Evolutionary conservation across 495 filamentous ascomycete genomes (phyloP), one percentile per base, ranked within the genome.

Genomic region (Penicillium robsamsonii): DNA sequence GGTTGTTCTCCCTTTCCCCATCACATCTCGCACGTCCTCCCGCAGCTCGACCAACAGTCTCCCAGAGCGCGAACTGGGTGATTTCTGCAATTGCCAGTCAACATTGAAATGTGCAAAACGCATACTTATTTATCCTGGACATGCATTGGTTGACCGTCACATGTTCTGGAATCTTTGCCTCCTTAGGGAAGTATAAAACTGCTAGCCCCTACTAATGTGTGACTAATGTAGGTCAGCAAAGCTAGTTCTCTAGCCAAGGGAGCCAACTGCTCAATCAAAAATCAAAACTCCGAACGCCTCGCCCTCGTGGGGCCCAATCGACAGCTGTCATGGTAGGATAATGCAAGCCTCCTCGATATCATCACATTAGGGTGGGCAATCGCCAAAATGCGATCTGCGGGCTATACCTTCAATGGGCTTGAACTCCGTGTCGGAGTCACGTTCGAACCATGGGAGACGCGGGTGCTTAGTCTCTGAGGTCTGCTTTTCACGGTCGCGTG

Each of bases 341-440:
- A 58, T 68, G 62, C 65, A 68, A 66, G 65, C 60, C 62, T 31
- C 43, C 53, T 65, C 62, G 50, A 58, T 58, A 63, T 50, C 54
- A 67, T 67, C 64, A 67, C 64, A 61, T 40, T 40, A 41, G 17
- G 50, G 48, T 44, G 51, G 46, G 40, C 46, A 43, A 43, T 38
- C 25, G 40, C 11, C 8, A 30, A 51, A 48, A 33, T 56, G 46
- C 50, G 65, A 67, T 65, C 65, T 53, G 59, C 62, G 56, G 51
- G 24, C 55, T n/a, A 50, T 24, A 47, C 4, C 50, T 63, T 57
- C 46, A 60, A 65, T 55, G 45, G 60, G 63, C 41, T n/a, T n/a
- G 33, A 37, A 38, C 42, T 60, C 63, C 60, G 60, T 46, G 50
- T 30, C n/a, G 30, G 25, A 46, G 44, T 46, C 53, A 24, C 42